Evolutionary conservation across 495 filamentous ascomycete genomes (phyloP), one percentile per base, ranked within the genome.

Genomic region (Penicillium verhagenii): DNA sequence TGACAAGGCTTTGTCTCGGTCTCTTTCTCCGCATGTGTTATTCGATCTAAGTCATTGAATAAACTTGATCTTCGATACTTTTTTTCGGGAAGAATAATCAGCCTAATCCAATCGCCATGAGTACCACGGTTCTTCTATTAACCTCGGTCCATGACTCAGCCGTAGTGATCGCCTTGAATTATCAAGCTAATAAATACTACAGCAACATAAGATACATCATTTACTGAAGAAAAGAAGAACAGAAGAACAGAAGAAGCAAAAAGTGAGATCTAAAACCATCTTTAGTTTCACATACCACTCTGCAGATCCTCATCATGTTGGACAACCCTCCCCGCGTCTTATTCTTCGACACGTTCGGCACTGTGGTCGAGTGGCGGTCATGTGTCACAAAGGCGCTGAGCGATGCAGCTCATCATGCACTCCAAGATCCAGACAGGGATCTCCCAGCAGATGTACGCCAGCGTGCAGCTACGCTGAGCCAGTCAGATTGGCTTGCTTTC

Each of bases 311-410:
- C 46, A 45, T 25, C 19, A 53, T 57, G 35, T 20, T 25, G 33
- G 28, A 35, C 9, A 18, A 35, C 9, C 20, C 31, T 8, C 78
- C 77, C 9, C 60, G 69, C 51, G 77, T 72, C 14, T 66, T 86
- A n/a, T 72, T 86, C 56, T 85, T 86, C 66, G 82, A 86, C 47
- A 64, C 88, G 61, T 93, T 93, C 72, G 90, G 90, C 57, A 92
- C 89, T 4, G 79, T 85, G 49, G 88, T 92, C 23, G 76, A 89
- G 72, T 90, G 87, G 85, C 81, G 88, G 47, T 72, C 69, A 26
- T 79, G 80, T 26, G 78, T 93, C 20, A 79, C 72, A 20, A 63
- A 72, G 13, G 78, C 79, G 25, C 72, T 92, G 16, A 50, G 57
- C 40, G 49, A 59, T 14, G 66, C 69, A 8, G 60, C 71, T 24